Evolutionary conservation across 2,329 filamentous ascomycete genomes (phyloP), one percentile per base, ranked within the genome.

Genomic region (Eurotiales sp.): DNA sequence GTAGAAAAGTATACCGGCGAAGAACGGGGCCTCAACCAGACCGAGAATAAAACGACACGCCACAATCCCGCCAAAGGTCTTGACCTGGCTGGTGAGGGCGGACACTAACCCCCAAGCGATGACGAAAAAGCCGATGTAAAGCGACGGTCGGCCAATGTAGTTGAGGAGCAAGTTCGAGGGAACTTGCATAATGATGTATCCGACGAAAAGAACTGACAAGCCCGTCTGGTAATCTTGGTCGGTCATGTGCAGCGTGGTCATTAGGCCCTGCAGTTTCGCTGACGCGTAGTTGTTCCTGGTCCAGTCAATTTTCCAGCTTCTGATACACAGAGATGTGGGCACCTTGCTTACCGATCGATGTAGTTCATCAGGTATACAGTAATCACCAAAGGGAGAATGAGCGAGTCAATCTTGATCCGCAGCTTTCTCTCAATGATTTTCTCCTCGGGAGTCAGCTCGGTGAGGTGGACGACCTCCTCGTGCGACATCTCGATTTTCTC

Each of bases 1-100:
- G 51, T 75, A 76, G 61, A 75, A 77, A 11, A 78, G 60, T 8
- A 73, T 69, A 7, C 75, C 76, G 11, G 75, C 62, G 58, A 73
- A 71, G 54, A 70, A 75, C 1, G 75, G 72, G 1, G 76, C 77
- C 60, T 79, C 76, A 21, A 72, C 72, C 12, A 73, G 54, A 25
- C 72, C 73, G 3, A 76, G 64, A n/a, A 77, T 59, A 39, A 77
- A 73, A 12, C 73, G 69, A 49, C 71, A 74, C 1, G 68, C 72
- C 10, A 75, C 63, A 27, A 77, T 73, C 2, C 66, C 65, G 5
- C 67, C 68, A 55, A 67, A 75, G 49, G 56, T 68, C 27, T 63
- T 70, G 23, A 74, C 72, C 52, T 73, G 70, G 42, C 68, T 71
- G 25, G 74, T 76, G 36, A 72, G 42, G 4, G 70, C 62, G 1